These are phyloP conservation scores for Myochromella boudieri DNA, from an alignment of 768 basidiomycete species.

Conservation along the genomic window DNA sequence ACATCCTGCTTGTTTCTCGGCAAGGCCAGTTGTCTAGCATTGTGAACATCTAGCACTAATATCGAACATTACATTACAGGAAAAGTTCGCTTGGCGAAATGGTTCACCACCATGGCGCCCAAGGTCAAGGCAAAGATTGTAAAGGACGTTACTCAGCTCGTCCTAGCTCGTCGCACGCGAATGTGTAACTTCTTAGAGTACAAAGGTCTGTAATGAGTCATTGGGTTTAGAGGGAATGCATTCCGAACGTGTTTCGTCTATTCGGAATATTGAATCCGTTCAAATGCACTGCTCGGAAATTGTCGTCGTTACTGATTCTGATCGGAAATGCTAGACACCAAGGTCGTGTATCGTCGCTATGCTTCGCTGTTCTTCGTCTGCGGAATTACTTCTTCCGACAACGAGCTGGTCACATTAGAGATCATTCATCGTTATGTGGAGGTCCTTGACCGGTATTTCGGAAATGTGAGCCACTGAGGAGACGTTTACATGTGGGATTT, in stretches of 20 bases:
- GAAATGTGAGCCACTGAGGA: conserved; percentile 63
- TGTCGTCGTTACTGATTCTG: conserved; percentile 8
- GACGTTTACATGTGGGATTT: neutral
- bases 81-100: conserved; percentile 97
- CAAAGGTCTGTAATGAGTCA: conserved; percentile 87
- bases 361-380: conserved; percentile 95
- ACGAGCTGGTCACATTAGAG: conserved; percentile 90
- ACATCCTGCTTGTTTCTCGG: conserved; percentile 95
- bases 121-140: conserved; percentile 96
- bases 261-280: conserved; percentile 1
- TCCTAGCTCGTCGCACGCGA: conserved; percentile 89
- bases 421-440: conserved; percentile 95
- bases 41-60: conserved; percentile 2
- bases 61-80: conserved; percentile 44
- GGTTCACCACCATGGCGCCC: conserved; percentile 93
- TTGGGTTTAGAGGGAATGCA: too few species aligned
- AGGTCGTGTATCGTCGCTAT: conserved; percentile 94
- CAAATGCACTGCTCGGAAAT: too few species aligned
- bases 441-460: conserved; percentile 87
- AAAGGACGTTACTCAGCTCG: conserved; percentile 98
- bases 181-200: conserved; percentile 99
- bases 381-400: conserved; percentile 80
- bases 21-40: conserved; percentile 61
- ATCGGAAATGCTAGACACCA: conserved; percentile 57
- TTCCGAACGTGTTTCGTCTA: neutral